Evolutionary conservation across 495 filamentous ascomycete species (phyloP), one percentile per base, ranked within the genome.

Genomic region (Lichenothelia convexa): DNA sequence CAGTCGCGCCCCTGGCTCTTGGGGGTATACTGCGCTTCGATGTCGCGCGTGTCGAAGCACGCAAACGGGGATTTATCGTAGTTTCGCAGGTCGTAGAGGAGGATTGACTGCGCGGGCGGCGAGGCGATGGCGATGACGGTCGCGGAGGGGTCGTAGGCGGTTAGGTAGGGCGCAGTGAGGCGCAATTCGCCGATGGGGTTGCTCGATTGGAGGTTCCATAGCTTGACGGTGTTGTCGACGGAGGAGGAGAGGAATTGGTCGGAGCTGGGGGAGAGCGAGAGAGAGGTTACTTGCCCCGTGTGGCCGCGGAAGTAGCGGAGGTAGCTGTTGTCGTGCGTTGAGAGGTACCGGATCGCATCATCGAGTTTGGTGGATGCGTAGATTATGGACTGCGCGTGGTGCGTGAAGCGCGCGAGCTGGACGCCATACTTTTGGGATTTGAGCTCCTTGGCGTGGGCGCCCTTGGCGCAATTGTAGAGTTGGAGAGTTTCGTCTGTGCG

Each of bases 301-400:
- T 94, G 89, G 30, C 85, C 89, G 18, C 74, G 71, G 50, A 95
- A 95, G 58, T 99, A 99, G 34, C 91, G 78, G 39, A 95, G 71
- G 50, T 87, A 99, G 20, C 71, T 73, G 58, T 93, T 93, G 47
- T 94, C 87, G 53, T 95, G 91, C 4, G 87, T 80, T 6, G 83
- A 81, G 26, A 99, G 73, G 54, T 93, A 81, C 39, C 89, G 71
- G 26, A 99, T 76, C 1, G 79, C 80, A 54, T 73, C 76, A 48
- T 99, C 91, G 30, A 84, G 71, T 47, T 94, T 93, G 3, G 89
- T 95, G 51, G 80, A 89, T 26, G 91, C 83, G 50, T 99, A 93
- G 21, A 95, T 78, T 40, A 99, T 78, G 55, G 77, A 78, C 7
- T 75, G 77, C 37, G 76, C 71, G 42, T 84, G 75, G 44, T 94